A percentile compares a stretch with the other conserved stretches of the same genome.
Evolutionary conservation across 208 protist species (phyloP).

Genomic region (Novymonas esmeraldas): DNA sequence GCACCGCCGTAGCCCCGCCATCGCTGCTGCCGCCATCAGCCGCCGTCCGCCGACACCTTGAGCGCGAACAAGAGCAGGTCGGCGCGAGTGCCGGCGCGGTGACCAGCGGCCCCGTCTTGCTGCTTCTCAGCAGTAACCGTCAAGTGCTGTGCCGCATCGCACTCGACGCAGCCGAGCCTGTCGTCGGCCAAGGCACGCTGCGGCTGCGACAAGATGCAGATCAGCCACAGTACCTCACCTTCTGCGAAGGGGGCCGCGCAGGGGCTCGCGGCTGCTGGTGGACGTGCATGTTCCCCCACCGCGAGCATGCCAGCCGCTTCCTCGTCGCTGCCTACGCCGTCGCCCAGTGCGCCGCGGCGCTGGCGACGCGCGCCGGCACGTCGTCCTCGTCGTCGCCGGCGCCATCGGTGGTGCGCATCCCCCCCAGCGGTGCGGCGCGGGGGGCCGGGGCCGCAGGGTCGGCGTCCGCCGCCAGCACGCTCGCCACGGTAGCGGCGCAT

Average conservation of each 20-base stretch:
- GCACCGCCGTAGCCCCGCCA: not conserved
- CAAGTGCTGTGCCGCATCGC: slow-evolving; percentile 25
- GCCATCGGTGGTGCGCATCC: slow-evolving; percentile 23
- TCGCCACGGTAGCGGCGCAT: not conserved
- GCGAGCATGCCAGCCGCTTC: slow-evolving; percentile 37
- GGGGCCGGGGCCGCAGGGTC: not conserved
- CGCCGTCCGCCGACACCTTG: slow-evolving; percentile 2
- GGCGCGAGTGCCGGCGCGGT: not conserved
- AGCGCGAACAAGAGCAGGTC: not conserved
- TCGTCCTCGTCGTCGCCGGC: slow-evolving; percentile 1
- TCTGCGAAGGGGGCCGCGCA: not conserved
- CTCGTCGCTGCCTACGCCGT: slow-evolving; percentile 44
- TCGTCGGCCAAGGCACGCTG: slow-evolving; percentile 6
- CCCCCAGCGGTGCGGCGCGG: not conserved
- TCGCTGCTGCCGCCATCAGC: slow-evolving; percentile 9
- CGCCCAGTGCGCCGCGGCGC: slow-evolving; percentile 31
- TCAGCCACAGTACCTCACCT: slow-evolving; percentile 26
- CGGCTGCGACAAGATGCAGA: slow-evolving; percentile 18
- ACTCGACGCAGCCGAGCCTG: slow-evolving; percentile 14
- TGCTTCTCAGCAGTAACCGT: slow-evolving; percentile 27
- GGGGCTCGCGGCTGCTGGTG: slow-evolving; percentile 16
- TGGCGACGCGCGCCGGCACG: slow-evolving; percentile 10
- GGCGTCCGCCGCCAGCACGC: not conserved
- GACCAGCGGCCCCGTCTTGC: not conserved
- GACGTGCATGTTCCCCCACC: slow-evolving; percentile 39